A percentile compares a stretch with the other conserved stretches of the same genome.
These are phyloP conservation scores for Macrophomina phaseolina DNA, from an alignment of 2,329 filamentous ascomycete genomes.

Conservation along the genomic window DNA sequence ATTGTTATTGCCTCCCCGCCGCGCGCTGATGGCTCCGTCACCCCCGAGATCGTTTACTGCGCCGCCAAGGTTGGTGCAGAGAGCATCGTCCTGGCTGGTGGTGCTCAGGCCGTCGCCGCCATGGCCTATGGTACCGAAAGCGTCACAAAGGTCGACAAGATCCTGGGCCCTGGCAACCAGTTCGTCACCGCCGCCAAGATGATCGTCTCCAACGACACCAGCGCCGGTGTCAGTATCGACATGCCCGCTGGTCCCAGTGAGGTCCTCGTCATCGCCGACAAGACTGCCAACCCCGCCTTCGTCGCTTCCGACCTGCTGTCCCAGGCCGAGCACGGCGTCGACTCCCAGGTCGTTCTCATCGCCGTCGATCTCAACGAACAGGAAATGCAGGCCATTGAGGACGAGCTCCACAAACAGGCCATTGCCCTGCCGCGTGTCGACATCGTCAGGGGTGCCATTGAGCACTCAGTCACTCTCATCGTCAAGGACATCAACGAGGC, in stretches of 20 bases:
- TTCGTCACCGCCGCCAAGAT: slow-evolving; percentile 99
- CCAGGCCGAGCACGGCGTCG: slow-evolving; percentile 95
- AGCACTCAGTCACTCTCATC: slow-evolving; percentile 86
- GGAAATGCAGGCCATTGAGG: slow-evolving; percentile 82
- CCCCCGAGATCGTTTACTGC: slow-evolving; percentile 95
- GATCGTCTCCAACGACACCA: slow-evolving; percentile 96
- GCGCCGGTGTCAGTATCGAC: slow-evolving; percentile 92
- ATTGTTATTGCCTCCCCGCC: slow-evolving; percentile 94
- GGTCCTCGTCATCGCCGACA: slow-evolving; percentile 93
- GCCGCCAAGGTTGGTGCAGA: slow-evolving; percentile 97
- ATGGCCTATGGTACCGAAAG: slow-evolving; percentile 97
- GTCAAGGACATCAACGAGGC: slow-evolving; percentile 78
- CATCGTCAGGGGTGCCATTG: slow-evolving; percentile 88
- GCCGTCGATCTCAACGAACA: slow-evolving; percentile 77
- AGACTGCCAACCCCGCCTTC: slow-evolving; percentile 86
- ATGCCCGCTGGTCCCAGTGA: slow-evolving; percentile 98
- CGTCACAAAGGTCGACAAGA: slow-evolving; percentile 97
- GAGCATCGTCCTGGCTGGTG: slow-evolving; percentile 93
- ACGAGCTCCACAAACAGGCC: slow-evolving; percentile 88
- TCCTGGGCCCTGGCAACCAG: slow-evolving; percentile 95
- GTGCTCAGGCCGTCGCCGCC: slow-evolving; percentile 92
- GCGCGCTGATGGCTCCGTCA: slow-evolving; percentile 84
- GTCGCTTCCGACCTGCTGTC: slow-evolving; percentile 93
- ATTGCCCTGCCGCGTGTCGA: slow-evolving; percentile 86
- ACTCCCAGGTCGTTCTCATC: slow-evolving; percentile 93